Evolutionary conservation across 768 basidiomycete genomes (phyloP).

Genomic region (Collybiopsis luxurians): DNA sequence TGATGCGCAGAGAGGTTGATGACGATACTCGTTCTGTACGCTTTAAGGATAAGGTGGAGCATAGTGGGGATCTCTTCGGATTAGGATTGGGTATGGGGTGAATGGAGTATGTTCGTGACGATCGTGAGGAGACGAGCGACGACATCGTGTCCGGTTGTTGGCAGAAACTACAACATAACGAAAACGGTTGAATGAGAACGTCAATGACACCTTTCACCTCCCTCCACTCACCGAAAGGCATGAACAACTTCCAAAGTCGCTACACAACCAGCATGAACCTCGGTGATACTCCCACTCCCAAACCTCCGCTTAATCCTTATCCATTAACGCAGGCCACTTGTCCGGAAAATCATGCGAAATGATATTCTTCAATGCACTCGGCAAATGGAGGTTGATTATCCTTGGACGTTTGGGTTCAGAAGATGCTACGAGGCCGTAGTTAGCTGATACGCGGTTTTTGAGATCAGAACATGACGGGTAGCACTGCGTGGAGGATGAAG

Average conservation of each 20-base stretch:
- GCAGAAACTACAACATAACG: constrained; percentile 64
- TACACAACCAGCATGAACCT: constrained; percentile 83
- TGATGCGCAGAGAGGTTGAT: constrained; percentile 72
- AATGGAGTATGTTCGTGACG: constrained; percentile 63
- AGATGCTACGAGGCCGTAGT: constrained; percentile 43
- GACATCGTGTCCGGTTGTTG: constrained; percentile 60
- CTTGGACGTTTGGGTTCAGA: constrained; percentile 44
- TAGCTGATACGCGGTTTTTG: no score
- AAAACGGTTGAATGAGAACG: no score
- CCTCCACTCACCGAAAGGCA: constrained; percentile 66
- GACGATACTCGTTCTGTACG: constrained; percentile 82
- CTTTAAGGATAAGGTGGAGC: constrained; percentile 83
- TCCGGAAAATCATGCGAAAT: constrained; percentile 78
- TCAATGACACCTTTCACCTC: no score
- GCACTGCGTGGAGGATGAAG: constrained; percentile 40
- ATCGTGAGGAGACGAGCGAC: constrained; percentile 61
- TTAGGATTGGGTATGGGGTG: constrained; percentile 58
- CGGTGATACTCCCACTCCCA: constrained; percentile 57
- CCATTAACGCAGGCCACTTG: constrained; percentile 68
- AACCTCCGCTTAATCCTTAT: constrained; percentile 65
- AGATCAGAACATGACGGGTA: constrained; percentile 85
- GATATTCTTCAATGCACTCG: constrained; percentile 67
- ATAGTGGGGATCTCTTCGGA: constrained; percentile 79
- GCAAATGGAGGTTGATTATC: constrained; percentile 73
- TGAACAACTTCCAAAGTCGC: constrained; percentile 75